phyloP scores from a whole-genome alignment of 192 early-diverging fungal genomes.

The Nowakowskiella sp. region DNA sequence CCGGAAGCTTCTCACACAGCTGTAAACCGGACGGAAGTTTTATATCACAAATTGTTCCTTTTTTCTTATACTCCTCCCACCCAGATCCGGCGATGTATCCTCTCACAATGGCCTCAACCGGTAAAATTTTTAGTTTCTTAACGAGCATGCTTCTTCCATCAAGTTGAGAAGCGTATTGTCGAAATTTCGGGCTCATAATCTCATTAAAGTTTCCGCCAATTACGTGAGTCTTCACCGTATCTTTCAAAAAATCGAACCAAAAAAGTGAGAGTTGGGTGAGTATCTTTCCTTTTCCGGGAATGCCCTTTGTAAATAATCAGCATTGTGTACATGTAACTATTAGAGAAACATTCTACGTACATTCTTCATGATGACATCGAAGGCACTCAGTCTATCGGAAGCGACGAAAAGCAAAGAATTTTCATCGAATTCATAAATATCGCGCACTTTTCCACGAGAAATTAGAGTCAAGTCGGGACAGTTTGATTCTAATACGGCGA shows the following conservation, averaged over 20 bases:
- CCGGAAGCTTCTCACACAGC: constrained; percentile 76
- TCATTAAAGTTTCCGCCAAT: constrained; percentile 88
- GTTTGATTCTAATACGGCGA: constrained; percentile 53
- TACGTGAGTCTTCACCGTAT: constrained; percentile 92
- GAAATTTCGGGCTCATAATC: constrained; percentile 73
- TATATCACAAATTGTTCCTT: constrained; percentile 91
- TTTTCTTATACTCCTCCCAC: constrained; percentile 89
- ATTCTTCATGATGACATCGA: constrained; percentile 97
- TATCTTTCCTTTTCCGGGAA: constrained; percentile 95
- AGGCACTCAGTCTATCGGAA: constrained; percentile 95
- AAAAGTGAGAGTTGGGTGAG: constrained; percentile 90
- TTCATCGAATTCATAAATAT: constrained; percentile 90
- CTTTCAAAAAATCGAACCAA: constrained; percentile 88
- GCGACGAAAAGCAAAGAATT: constrained; percentile 88
- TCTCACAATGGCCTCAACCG: constrained; percentile 96
- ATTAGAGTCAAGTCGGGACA: constrained; percentile 92
- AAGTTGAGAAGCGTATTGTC: constrained; percentile 83
- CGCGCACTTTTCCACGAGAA: constrained; percentile 89
- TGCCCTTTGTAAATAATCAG: constrained; percentile 51
- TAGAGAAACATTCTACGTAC: constrained; percentile 40
- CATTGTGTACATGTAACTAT: neutral
- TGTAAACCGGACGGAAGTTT: constrained; percentile 65
- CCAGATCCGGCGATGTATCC: constrained; percentile 96
- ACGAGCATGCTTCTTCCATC: constrained; percentile 88
- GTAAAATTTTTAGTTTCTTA: constrained; percentile 80